Evolutionary conservation across 345 rosid species (phyloP), one percentile per base, ranked within the genome.

Genomic region (Eucalyptus albens): DNA sequence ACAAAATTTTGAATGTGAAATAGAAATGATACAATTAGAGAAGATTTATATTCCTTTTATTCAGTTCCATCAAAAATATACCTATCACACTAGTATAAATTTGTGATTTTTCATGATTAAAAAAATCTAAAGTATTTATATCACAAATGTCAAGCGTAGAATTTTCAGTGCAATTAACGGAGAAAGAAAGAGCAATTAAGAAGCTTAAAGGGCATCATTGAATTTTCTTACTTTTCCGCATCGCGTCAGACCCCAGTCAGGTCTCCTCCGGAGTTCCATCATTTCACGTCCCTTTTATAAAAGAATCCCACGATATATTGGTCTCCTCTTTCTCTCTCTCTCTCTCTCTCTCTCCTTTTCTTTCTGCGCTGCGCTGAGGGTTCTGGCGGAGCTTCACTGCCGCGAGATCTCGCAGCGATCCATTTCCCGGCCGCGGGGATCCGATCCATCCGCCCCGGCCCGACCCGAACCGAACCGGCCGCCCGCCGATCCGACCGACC

Each of bases 401-500:
- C 47, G 29, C 83, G 13, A 77, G 83, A 77, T 77, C 83, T 77
- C 87, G 88, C 90, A 85, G 91, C 89, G 93, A 86, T 91, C 89
- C n/a, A 89, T 86, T 86, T 89, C 87, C 87, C 40, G 42, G 82
- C 82, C 69, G 47, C 21, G 83, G 83, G 83, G 83, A 77, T 40
- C 83, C 26, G 83, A 77, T 77, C 83, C 24, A 7, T 11, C 27
- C 45, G 45, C 11, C 72, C 69, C 90, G 37, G 81, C 91, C 87
- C 56, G 24, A 19, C 59, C 59, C 59, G 59, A 6, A 11, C 27
- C 15, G 83, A 19, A 62, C 81, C 90, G 37, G 86, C 92, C 87
- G 91, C 87, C 92, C 87, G 42, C 51, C 40, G 94, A 94, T 94
- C 94, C 89, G 90, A 89, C 89, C 91, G 91, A 92, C 88, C 96